Evolutionary conservation across 495 filamentous ascomycete genomes (phyloP).

Genomic region (Lepidopterella palustris): DNA sequence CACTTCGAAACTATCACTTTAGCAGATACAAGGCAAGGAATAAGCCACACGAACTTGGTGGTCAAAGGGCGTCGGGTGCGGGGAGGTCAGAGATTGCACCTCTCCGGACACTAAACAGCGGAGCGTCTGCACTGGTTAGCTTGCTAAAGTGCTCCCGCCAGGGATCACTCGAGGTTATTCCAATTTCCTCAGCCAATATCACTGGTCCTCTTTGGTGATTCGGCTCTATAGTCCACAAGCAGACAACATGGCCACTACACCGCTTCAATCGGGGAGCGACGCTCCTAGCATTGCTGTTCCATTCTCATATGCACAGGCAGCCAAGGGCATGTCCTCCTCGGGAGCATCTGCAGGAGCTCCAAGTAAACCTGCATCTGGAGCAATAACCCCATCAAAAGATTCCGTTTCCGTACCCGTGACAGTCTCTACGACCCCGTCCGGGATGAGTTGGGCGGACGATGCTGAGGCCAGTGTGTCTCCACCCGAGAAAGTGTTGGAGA

Average conservation of each 20-base stretch:
- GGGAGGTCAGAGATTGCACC: slow-evolving; percentile 27
- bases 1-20: neutral
- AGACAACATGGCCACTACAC: slow-evolving; percentile 22
- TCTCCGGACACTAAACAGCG: slow-evolving; percentile 25
- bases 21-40: neutral
- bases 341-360: slow-evolving; percentile 20
- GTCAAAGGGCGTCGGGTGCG: slow-evolving; percentile 15
- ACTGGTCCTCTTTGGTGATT: neutral
- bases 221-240: neutral
- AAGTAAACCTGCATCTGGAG: slow-evolving; percentile 37
- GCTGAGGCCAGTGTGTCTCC: slow-evolving; percentile 23
- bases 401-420: slow-evolving; percentile 8
- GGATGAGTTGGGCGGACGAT: slow-evolving; percentile 37
- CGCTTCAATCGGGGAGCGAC: slow-evolving; percentile 17
- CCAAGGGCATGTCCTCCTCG: slow-evolving; percentile 59
- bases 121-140: slow-evolving; percentile 17
- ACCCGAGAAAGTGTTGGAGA: neutral
- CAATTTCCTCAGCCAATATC: neutral
- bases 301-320: slow-evolving; percentile 97
- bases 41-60: neutral
- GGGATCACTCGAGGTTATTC: slow-evolving; percentile 11
- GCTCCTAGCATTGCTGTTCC: slow-evolving; percentile 33
- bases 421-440: slow-evolving; percentile 11
- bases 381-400: slow-evolving; percentile 30
- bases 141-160: slow-evolving; percentile 19